Evolutionary conservation across 371 early-diverging fungal species (phyloP).

Genomic region (Mucor sp.): DNA sequence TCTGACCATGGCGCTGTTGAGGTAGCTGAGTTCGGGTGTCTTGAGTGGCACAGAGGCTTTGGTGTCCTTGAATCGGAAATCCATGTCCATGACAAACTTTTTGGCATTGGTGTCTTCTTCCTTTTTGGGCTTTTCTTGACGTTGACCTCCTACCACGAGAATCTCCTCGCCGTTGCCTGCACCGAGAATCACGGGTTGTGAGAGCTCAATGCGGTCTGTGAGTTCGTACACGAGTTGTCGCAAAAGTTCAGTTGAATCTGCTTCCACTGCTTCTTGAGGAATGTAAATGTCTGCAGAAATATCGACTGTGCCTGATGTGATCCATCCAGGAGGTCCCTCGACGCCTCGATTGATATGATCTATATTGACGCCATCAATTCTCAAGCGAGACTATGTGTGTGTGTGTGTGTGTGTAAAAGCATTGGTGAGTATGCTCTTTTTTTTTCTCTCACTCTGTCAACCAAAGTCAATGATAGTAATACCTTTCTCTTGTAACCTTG

Average conservation of each 20-base stretch:
- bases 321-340: conserved; percentile 93
- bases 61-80: conserved; percentile 86
- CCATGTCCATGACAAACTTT: conserved; percentile 65
- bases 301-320: conserved; percentile 88
- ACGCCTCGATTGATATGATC: conserved; percentile 89
- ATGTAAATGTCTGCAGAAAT: conserved; percentile 75
- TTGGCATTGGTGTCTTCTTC: conserved; percentile 15
- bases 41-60: conserved; percentile 87
- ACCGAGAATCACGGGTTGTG: conserved; percentile 55
- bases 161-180: conserved; percentile 52
- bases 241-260: conserved; percentile 56
- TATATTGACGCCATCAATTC: conserved; percentile 90
- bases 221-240: conserved; percentile 76
- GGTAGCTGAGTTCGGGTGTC: conserved; percentile 71
- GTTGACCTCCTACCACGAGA: conserved; percentile 43
- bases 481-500: conserved; percentile 55
- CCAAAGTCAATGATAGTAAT: too few relatives aligned
- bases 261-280: conserved; percentile 65
- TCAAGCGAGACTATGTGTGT: conserved; percentile 76
- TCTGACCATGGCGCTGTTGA: conserved; percentile 84
- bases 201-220: conserved; percentile 76
- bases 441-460: too few relatives aligned
- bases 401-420: too few relatives aligned
- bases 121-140: conserved; percentile 5
- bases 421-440: too few relatives aligned